phyloP scores from a whole-genome alignment of 768 basidiomycete species.

The Amanita brunnescens region DNA sequence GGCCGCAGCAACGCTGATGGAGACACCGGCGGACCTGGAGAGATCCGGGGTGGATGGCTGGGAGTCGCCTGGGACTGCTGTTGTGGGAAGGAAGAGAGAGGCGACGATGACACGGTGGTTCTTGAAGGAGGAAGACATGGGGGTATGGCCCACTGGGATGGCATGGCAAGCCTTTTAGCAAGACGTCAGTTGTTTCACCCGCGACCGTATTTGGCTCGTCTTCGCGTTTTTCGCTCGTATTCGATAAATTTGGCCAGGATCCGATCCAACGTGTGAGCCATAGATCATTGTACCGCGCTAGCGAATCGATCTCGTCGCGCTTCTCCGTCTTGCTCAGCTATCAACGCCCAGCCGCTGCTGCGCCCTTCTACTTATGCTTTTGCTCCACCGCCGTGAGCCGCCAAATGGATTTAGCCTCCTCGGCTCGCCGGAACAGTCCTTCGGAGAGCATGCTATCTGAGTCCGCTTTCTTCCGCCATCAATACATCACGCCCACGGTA shows the following conservation, averaged over 20 bases:
- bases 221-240: background rate
- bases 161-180: no score
- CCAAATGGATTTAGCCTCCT: background rate
- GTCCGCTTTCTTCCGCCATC: background rate
- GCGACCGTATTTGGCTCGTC: background rate
- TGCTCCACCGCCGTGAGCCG: background rate
- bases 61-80: slow-evolving; percentile 55
- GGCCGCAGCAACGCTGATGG: slow-evolving; percentile 7
- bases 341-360: background rate
- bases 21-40: slow-evolving; percentile 11
- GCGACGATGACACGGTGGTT: slow-evolving; percentile 16
- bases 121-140: no score
- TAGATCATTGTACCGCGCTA: background rate
- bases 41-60: slow-evolving; percentile 40
- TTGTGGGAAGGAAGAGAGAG: slow-evolving; percentile 41
- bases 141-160: no score
- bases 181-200: slow-evolving; percentile 6
- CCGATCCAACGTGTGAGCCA: background rate
- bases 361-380: background rate
- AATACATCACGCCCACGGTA: background rate
- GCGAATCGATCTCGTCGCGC: background rate
- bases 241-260: background rate
- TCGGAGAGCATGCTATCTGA: background rate
- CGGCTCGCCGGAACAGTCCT: background rate
- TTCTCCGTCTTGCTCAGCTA: background rate